Percentiles rank a stretch among this genome's conserved stretches.
Evolutionary conservation across 2,329 filamentous ascomycete species (phyloP).

Genomic region (Colletotrichum orbiculare): DNA sequence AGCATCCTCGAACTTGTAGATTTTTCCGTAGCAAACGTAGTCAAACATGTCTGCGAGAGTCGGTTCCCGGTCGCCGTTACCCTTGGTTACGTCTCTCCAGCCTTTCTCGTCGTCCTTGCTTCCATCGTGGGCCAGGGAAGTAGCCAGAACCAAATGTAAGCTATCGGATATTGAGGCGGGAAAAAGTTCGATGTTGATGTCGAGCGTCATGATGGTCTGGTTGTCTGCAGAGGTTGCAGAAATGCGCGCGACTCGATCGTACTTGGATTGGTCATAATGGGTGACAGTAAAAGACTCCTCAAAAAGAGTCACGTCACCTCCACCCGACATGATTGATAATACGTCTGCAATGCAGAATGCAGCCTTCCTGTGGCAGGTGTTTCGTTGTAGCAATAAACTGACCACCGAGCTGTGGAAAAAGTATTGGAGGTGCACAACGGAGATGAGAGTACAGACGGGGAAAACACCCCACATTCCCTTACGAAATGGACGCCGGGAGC

Average conservation of each 20-base stretch:
- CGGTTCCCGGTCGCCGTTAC: slow-evolving; percentile 59
- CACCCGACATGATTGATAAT: slow-evolving; percentile 55
- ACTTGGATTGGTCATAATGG: slow-evolving; percentile 84
- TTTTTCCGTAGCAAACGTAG: slow-evolving; percentile 89
- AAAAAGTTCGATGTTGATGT: slow-evolving; percentile 95
- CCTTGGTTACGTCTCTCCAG: slow-evolving; percentile 80
- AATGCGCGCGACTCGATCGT: slow-evolving; percentile 93
- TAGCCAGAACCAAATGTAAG: slow-evolving; percentile 84
- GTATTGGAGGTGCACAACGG: no score
- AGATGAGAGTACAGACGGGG: no score
- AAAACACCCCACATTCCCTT: slow-evolving; percentile 16
- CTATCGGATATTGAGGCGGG: slow-evolving; percentile 79
- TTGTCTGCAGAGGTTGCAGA: slow-evolving; percentile 80
- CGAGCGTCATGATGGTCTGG: slow-evolving; percentile 82
- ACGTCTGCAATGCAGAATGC: no score
- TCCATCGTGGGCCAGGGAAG: slow-evolving; percentile 88
- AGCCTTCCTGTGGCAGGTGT: no score
- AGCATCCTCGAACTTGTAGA: slow-evolving; percentile 88
- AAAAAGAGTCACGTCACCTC: slow-evolving; percentile 91
- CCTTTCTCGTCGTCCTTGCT: slow-evolving; percentile 79
- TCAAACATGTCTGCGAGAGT: slow-evolving; percentile 83
- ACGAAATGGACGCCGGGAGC: background rate
- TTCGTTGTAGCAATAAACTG: no score
- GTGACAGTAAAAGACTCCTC: slow-evolving; percentile 91
- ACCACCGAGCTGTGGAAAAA: no score